Conservation (phyloP, 495 filamentous ascomycete species). For the Trichoderma gamsii region DNA sequence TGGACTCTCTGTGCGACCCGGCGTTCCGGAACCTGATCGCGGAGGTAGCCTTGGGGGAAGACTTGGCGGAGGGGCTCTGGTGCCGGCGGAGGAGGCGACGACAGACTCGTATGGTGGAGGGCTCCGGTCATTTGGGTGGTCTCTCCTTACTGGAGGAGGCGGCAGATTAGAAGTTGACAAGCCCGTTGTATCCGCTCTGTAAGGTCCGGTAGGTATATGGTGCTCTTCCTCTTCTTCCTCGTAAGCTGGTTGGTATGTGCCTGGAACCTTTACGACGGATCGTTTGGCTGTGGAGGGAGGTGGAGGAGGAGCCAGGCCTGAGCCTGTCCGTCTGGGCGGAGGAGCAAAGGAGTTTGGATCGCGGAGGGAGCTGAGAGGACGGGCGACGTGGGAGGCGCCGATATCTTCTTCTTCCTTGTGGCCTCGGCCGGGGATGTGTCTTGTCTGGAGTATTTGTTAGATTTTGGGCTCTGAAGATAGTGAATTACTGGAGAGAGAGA, state of each 20-base stretch:
- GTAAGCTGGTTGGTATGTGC: conserved; percentile 27
- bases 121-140: conserved; percentile 31
- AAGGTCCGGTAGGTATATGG: conserved; percentile 56
- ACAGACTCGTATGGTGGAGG: conserved; percentile 23
- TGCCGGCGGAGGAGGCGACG: conserved; percentile 4
- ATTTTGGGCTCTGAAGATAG: neutral
- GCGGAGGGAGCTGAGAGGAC: conserved; percentile 68
- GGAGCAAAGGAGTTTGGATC: conserved; percentile 72
- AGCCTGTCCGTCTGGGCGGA: conserved; percentile 16
- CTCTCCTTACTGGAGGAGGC: conserved; percentile 59
- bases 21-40: conserved; percentile 40
- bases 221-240: conserved; percentile 37
- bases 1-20: conserved; percentile 42
- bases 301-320: conserved; percentile 11
- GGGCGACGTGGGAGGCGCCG: conserved; percentile 45
- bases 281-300: neutral
- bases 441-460: conserved; percentile 31
- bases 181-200: conserved; percentile 63
- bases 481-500: neutral
- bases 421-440: conserved; percentile 32
- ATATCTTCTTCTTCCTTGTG: conserved; percentile 29
- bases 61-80: conserved; percentile 47
- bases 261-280: conserved; percentile 21
- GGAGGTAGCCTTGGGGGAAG: conserved; percentile 61
- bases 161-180: conserved; percentile 62